These are phyloP conservation scores for Nicotiana knightiana DNA, from an alignment of 257 asterid genomes.

Conservation along the genomic window DNA sequence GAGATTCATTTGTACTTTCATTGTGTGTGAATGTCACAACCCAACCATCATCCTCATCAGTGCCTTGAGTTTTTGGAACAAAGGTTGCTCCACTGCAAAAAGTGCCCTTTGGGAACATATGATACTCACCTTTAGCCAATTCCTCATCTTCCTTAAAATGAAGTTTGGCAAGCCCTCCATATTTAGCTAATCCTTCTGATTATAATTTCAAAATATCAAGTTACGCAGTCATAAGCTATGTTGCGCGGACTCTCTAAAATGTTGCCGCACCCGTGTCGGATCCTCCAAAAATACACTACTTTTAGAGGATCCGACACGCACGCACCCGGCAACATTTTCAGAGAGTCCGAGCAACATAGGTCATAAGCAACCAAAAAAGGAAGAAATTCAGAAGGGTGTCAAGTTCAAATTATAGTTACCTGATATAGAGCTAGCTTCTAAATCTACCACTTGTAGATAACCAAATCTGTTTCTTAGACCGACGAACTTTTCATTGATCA, in stretches of 20 bases:
- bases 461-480: conserved; percentile 39
- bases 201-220: background rate
- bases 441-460: conserved; percentile 42
- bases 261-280: too few species aligned
- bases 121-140: conserved; percentile 16
- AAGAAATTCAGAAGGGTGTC: background rate
- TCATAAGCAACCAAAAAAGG: background rate
- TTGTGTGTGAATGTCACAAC: conserved; percentile 21
- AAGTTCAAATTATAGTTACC: conserved; percentile 19
- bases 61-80: conserved; percentile 10
- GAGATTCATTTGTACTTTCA: conserved; percentile 18
- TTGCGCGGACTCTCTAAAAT: too few species aligned
- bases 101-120: conserved; percentile 15
- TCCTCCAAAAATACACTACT: too few species aligned
- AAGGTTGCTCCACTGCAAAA: conserved; percentile 22
- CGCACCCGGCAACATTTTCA: too few species aligned
- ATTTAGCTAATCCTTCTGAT: background rate
- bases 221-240: background rate
- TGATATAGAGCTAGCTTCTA: conserved; percentile 38
- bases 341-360: too few species aligned
- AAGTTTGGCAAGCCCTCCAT: background rate
- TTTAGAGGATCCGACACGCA: too few species aligned
- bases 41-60: conserved; percentile 35
- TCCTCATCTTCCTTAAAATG: background rate
- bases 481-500: conserved; percentile 39